Evolutionary conservation across 2,329 filamentous ascomycete species (phyloP), one percentile per base, ranked within the genome.

Genomic region (Fusarium xylarioides): DNA sequence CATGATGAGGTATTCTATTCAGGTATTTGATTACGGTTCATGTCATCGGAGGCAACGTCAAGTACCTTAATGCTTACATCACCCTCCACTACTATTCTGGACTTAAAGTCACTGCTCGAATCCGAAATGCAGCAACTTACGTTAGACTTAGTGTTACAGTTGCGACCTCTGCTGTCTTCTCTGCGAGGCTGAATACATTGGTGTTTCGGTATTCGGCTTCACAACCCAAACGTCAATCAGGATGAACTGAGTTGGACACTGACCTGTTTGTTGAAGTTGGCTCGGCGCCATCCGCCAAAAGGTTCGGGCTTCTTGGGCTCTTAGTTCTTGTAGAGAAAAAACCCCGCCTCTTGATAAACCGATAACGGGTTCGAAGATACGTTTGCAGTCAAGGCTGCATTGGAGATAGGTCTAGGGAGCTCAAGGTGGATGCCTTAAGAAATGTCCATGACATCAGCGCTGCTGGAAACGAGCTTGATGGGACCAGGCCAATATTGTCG

Each of bases 311-410:
- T 47, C 53, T 61, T 50, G 64, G 37, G 37, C 38, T 49, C 35
- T 44, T 26, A 49, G 34, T 34, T 42, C 63, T 49, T 61, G 40
- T 21, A 60, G 30, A 53, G 46, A 57, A 67, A 68, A 34, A 37
- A 53, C 65, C 50, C 66, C 70, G 56, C 70, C 66, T 73, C 56
- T 57, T 32, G 66, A 73, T 63, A 47, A 72, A 68, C 43, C 56
- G 70, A 73, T 70, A 69, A 65, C 69, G 66, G 50, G 38, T 23
- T 46, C 42, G 40, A 32, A 56, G 34, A 63, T 67, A 56, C 65
- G 58, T 69, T 69, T 69, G 38, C 65, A 69, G 50, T 53, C 46
- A 59, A 59, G 56, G 28, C 34, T 53, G 44, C 18, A 46, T 50
- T 68, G 57, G 54, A 68, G 46, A 62, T 68, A 68, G 56, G 66